Base-by-base conservation (phyloP, 176 grass and related monocot genomes). In the Miscanthus lutarioriparius region DNA sequence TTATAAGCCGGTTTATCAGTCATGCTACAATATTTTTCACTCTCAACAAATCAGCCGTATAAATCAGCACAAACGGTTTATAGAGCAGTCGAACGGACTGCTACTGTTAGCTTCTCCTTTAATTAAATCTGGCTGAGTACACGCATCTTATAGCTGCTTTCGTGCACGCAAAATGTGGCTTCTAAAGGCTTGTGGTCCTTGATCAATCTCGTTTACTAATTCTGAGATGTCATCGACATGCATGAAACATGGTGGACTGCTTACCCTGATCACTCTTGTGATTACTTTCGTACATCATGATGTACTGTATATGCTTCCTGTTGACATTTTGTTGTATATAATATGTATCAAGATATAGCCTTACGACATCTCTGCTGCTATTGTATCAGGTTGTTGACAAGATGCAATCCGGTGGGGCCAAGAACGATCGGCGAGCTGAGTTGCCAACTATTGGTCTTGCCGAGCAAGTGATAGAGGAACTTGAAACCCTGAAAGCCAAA, bases 341-440 rank as follows among this genome's bases (percentile, higher is more conserved):
- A 40, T 26, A 19, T 25, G 70, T 38, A 3, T 35, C 83, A 70
- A 67, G 11, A 19, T 61, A 19, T 36, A 64, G 53, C 58, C 13
- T 39, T 20, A 23, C 8, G 16, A n/a, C 23, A 15, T 72, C 28
- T 53, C 25, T 87, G 67, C 12, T 70, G 40, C 76, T 75, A 33
- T 44, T 54, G 9, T 84, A 44, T 63, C 66, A 95, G 96, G 96
- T 98, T 87, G 96, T 98, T 83, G 96, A 98, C 71, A 79, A 98
- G 78, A 51, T 98, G 89, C 93, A 92, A 54, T 98, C 93, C 2
- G 93, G 96, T 36, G 81, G 71, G 23, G 76, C 87, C 68, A 93
- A 81, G 72, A 90, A 92, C 68, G 70, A 62, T n/a, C 94, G 90
- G 70, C 89, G 85, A 83, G 85, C 85, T 26, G 93, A 98, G 43